Evolutionary conservation across 1,284 basidiomycete genomes (phyloP), one percentile per base, ranked within the genome.

Genomic region (Apiotrichum gracile): DNA sequence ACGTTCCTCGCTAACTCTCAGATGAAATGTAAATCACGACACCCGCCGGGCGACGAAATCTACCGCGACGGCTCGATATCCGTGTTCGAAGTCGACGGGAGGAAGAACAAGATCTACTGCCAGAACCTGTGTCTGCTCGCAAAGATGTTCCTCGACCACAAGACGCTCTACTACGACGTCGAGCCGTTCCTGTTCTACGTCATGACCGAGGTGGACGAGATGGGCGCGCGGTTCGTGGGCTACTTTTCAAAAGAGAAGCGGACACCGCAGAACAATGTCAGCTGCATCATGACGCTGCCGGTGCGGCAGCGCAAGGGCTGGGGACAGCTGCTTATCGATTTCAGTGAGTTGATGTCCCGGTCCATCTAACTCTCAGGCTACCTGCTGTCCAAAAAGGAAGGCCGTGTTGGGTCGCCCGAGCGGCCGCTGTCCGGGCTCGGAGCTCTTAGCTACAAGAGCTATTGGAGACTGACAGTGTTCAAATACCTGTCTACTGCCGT

Each of bases 231-330:
- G 45, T 98, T 98, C 69, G 88, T 99, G 44, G 96, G 96, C 13
- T 99, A 99, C 75, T 99, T 97, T 72, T 92, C 88, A 75, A 99
- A 99, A 75, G 96, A 99, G 81, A 99, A 99, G 78, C 81, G 90
- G 45, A 94, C 89, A 70, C 86, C 88, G 49, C 88, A 94, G 69
- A 91, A 89, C 75, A 99, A 99, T 76, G 85, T 99, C 61, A 96
- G 91, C 75, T 99, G 96, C 78, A 99, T 99, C 72, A 97, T 99
- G 93, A 98, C 96, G 12, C 77, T 99, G 38, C 96, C 96, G 1
- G 88, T 97, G 37, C 80, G 92, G 61, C 96, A 98, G 72, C 79
- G 96, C 55, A 85, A 88, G 68, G 92, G 92, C 0, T 97, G 91
- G 91, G 92, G 92, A 9, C 91, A 92, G 75, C 79, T 91, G 52